Percentiles rank a stretch among this genome's conserved stretches.
These are phyloP conservation scores for Helminthosporium solani DNA, from an alignment of 2,329 filamentous ascomycete genomes.

Conservation along the genomic window DNA sequence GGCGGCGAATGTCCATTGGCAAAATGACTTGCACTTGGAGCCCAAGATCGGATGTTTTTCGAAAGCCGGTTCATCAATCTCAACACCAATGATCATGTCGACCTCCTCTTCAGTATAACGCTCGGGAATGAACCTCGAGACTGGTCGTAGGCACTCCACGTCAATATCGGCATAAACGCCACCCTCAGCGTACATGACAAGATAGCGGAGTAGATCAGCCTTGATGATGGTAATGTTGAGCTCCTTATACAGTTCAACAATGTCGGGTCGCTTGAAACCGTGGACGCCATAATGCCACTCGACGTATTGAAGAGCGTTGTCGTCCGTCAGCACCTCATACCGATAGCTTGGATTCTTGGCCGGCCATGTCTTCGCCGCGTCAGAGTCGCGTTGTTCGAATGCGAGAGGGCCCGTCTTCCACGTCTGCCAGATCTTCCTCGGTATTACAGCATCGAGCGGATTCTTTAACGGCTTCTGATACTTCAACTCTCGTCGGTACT, in stretches of 20 bases:
- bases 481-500: slow-evolving; percentile 36
- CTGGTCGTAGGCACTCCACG: slow-evolving; percentile 56
- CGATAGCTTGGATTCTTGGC: slow-evolving; percentile 65
- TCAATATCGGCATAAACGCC: slow-evolving; percentile 62
- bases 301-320: slow-evolving; percentile 67
- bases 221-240: slow-evolving; percentile 62
- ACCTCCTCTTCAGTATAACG: slow-evolving; percentile 64
- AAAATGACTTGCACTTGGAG: slow-evolving; percentile 68
- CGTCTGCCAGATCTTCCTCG: slow-evolving; percentile 74
- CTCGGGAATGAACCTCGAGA: slow-evolving; percentile 62
- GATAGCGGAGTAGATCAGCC: slow-evolving; percentile 65
- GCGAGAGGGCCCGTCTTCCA: slow-evolving; percentile 70
- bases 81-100: slow-evolving; percentile 68
- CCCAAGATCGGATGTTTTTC: slow-evolving; percentile 65
- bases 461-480: slow-evolving; percentile 36
- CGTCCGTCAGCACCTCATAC: slow-evolving; percentile 70
- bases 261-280: slow-evolving; percentile 65
- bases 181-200: slow-evolving; percentile 67
- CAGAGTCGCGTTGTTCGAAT: slow-evolving; percentile 65
- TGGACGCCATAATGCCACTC: slow-evolving; percentile 66
- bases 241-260: slow-evolving; percentile 31
- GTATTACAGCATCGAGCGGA: slow-evolving; percentile 44
- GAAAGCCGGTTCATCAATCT: slow-evolving; percentile 70
- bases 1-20: slow-evolving; percentile 74
- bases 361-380: slow-evolving; percentile 64